A percentile compares a stretch with the other conserved stretches of the same genome.
phyloP scores from a whole-genome alignment of 1,139 yeast species.

The Geotrichum siamense region DNA sequence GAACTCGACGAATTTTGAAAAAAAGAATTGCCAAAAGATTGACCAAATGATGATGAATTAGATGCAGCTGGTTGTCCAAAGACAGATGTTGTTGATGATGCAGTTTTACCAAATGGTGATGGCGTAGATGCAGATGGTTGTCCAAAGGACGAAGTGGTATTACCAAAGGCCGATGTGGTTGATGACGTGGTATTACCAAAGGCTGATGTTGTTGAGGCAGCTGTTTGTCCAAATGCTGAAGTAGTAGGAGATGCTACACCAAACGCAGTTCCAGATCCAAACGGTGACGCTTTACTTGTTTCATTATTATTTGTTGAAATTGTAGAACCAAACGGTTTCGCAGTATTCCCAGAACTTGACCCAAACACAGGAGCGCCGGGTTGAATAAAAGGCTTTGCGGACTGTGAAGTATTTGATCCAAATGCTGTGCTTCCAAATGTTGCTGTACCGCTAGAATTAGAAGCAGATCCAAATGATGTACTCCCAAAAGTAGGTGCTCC shows the following conservation, averaged over 20 bases:
- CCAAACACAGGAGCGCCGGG: no score
- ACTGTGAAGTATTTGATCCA: not conserved
- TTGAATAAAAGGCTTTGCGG: no score
- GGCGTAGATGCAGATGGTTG: not conserved
- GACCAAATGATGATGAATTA: not conserved
- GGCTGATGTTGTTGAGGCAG: conserved; percentile 5
- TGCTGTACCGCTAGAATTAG: conserved; percentile 14
- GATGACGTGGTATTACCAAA: no score
- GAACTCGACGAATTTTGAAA: no score
- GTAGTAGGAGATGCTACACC: conserved; percentile 4
- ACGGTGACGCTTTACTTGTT: no score
- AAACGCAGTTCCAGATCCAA: not conserved
- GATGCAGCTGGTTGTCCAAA: not conserved
- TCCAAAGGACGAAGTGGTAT: no score
- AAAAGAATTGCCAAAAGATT: not conserved
- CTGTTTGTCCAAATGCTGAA: no score
- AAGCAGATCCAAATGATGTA: conserved; percentile 5
- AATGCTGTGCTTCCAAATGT: conserved; percentile 10
- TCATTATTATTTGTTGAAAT: no score
- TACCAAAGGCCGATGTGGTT: conserved; percentile 3
- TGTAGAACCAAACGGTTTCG: no score
- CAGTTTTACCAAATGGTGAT: no score
- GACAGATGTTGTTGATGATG: not conserved
- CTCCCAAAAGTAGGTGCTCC: not conserved
- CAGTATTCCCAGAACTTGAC: no score